Conservation (phyloP, 2,329 filamentous ascomycete genomes). For the Lachnellula willkommii region DNA sequence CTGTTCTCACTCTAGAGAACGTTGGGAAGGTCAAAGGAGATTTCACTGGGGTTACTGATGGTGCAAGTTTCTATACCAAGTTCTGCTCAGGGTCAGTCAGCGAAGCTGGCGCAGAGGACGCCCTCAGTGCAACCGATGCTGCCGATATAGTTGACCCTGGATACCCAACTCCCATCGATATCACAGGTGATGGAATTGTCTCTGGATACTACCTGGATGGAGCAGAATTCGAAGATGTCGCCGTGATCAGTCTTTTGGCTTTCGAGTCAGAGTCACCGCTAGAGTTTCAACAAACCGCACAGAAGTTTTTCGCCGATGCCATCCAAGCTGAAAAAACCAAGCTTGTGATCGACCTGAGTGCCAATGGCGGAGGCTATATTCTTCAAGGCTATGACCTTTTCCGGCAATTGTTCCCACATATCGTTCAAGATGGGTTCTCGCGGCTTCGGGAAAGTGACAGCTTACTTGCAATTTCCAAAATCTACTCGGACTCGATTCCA, state of each 20-base stretch:
- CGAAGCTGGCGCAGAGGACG: not conserved
- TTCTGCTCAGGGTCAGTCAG: conserved; percentile 18
- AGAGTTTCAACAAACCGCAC: conserved; percentile 27
- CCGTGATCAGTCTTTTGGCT: conserved; percentile 26
- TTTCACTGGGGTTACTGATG: conserved; percentile 29
- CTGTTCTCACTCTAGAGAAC: conserved; percentile 31
- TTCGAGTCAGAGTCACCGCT: conserved; percentile 21
- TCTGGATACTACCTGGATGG: conserved; percentile 29
- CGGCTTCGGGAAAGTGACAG: conserved; percentile 25
- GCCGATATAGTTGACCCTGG: conserved; percentile 15
- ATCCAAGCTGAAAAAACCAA: conserved; percentile 47
- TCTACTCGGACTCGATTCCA: conserved; percentile 17
- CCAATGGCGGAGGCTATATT: conserved; percentile 53
- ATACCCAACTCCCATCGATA: conserved; percentile 25
- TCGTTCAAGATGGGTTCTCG: conserved; percentile 24
- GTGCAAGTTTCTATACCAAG: conserved; percentile 24
- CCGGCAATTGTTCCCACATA: conserved; percentile 29
- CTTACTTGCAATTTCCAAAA: conserved; percentile 18
- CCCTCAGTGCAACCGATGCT: conserved; percentile 1
- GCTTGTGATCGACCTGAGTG: conserved; percentile 58
- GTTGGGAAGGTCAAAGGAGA: conserved; percentile 33
- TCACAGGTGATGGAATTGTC: conserved; percentile 22
- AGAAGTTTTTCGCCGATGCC: conserved; percentile 41
- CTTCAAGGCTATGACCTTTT: conserved; percentile 43
- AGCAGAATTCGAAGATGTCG: conserved; percentile 27